Evolutionary conservation across 1,139 yeast species (phyloP).

Genomic region (Debaryomyces udenii): DNA sequence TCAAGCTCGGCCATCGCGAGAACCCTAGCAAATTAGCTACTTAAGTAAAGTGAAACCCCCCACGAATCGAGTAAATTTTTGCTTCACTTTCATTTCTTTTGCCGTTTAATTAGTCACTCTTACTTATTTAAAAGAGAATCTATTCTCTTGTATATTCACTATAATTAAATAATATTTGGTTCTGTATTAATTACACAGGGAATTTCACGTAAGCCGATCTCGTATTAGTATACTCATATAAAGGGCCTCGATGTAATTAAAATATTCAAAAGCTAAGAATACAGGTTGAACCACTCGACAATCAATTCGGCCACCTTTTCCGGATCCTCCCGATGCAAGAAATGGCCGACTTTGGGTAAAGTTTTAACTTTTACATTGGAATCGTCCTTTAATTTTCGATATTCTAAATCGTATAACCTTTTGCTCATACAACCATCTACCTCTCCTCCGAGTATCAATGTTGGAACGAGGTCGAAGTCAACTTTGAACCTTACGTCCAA

Average conservation of each 20-base stretch:
- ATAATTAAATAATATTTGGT: too few species aligned
- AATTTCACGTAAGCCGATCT: too few species aligned
- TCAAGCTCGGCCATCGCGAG: conserved; percentile 1
- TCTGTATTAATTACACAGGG: too few species aligned
- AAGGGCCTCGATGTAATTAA: too few species aligned
- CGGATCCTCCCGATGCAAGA: conserved; percentile 47
- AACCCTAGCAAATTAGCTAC: not conserved
- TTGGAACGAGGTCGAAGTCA: conserved; percentile 44
- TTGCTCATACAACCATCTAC: conserved; percentile 45
- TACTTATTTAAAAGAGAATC: too few species aligned
- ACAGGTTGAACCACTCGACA: conserved; percentile 30
- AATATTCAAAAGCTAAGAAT: conserved; percentile 8
- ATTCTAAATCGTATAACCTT: conserved; percentile 31
- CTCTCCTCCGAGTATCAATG: conserved; percentile 41
- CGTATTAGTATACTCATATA: too few species aligned
- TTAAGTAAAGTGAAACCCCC: too few species aligned
- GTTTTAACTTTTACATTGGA: conserved; percentile 33
- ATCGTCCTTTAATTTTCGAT: conserved; percentile 22
- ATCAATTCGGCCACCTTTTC: conserved; percentile 29
- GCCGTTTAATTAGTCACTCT: too few species aligned
- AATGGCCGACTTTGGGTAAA: conserved; percentile 41
- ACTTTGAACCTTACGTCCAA: conserved; percentile 30
- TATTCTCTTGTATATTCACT: too few species aligned
- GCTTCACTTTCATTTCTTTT: too few species aligned
- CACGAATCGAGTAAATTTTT: too few species aligned